A percentile compares a stretch with the other conserved stretches of the same genome.
Conservation (phyloP, 1,139 yeast species). For the Geotrichum aggregatum region DNA sequence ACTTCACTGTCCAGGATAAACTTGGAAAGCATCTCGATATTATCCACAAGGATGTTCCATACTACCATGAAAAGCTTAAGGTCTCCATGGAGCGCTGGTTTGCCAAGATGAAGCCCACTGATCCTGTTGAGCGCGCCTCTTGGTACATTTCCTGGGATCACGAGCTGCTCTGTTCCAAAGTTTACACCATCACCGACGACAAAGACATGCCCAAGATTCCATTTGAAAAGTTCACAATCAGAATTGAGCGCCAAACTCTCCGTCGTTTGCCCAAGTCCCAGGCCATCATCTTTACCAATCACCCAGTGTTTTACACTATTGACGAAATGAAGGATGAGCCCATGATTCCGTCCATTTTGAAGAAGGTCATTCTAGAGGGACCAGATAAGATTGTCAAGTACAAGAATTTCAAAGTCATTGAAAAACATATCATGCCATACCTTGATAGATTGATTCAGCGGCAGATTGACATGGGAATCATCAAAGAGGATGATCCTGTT, state of each 20-base stretch:
- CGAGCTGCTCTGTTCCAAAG: conserved; percentile 49
- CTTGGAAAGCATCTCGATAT: conserved; percentile 58
- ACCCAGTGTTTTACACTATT: conserved; percentile 63
- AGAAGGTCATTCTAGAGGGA: conserved; percentile 60
- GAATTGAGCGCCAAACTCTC: conserved; percentile 63
- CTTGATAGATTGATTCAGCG: conserved; percentile 54
- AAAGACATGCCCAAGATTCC: conserved; percentile 33
- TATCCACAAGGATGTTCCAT: conserved; percentile 70
- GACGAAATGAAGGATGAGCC: conserved; percentile 81
- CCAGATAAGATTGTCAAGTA: conserved; percentile 63
- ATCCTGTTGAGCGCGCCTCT: conserved; percentile 68
- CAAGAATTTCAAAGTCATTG: conserved; percentile 53
- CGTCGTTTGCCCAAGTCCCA: conserved; percentile 61
- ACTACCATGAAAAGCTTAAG: conserved; percentile 60
- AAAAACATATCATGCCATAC: conserved; percentile 58
- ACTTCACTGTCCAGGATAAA: conserved; percentile 57
- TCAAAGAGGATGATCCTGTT: conserved; percentile 53
- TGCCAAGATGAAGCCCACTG: conserved; percentile 53
- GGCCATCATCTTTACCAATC: conserved; percentile 59
- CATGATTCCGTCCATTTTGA: conserved; percentile 59
- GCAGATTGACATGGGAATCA: conserved; percentile 55
- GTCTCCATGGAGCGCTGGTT: conserved; percentile 76
- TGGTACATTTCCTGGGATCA: conserved; percentile 76
- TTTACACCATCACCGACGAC: conserved; percentile 47
- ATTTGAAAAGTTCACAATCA: conserved; percentile 48